Conservation (phyloP, 1,284 basidiomycete species). For the Apiotrichum brassicae region DNA sequence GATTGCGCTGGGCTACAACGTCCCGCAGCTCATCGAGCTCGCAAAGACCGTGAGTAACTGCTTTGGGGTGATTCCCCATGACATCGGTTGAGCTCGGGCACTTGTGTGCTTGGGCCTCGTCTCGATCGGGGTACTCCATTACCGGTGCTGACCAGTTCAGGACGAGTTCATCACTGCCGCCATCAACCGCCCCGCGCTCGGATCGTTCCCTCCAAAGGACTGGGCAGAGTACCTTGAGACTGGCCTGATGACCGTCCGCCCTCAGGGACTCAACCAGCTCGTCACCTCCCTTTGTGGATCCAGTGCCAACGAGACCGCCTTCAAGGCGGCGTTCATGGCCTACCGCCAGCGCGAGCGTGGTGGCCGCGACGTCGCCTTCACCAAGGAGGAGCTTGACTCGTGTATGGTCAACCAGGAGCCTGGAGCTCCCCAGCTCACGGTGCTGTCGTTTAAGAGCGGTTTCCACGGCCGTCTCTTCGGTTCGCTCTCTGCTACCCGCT, state of each 20-base stretch:
- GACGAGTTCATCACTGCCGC: constrained; percentile 18
- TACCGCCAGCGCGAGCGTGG: constrained; percentile 38
- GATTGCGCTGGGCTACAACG: constrained; percentile 51
- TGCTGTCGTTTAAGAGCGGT: constrained; percentile 52
- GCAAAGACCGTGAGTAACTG: constrained; percentile 36
- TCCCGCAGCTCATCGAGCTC: constrained; percentile 48
- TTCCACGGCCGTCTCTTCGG: constrained; percentile 53
- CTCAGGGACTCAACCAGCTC: constrained; percentile 51
- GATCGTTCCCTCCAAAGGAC: constrained; percentile 51
- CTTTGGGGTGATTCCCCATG: no score
- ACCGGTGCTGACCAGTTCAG: constrained; percentile 4
- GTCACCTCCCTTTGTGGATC: constrained; percentile 46
- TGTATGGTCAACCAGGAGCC: constrained; percentile 53
- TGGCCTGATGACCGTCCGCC: constrained; percentile 51
- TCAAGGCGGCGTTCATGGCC: constrained; percentile 53
- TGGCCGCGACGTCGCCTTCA: constrained; percentile 22
- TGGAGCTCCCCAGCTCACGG: constrained; percentile 50
- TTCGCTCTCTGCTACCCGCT: constrained; percentile 50
- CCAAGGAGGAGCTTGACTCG: constrained; percentile 41
- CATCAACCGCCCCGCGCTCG: constrained; percentile 53
- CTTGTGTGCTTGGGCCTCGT: no score
- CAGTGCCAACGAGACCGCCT: constrained; percentile 50
- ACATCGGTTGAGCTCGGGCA: no score
- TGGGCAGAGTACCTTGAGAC: constrained; percentile 50
- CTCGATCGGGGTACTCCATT: no score